Conservation (phyloP, 257 asterid genomes). For the Plantago elongata region DNA sequence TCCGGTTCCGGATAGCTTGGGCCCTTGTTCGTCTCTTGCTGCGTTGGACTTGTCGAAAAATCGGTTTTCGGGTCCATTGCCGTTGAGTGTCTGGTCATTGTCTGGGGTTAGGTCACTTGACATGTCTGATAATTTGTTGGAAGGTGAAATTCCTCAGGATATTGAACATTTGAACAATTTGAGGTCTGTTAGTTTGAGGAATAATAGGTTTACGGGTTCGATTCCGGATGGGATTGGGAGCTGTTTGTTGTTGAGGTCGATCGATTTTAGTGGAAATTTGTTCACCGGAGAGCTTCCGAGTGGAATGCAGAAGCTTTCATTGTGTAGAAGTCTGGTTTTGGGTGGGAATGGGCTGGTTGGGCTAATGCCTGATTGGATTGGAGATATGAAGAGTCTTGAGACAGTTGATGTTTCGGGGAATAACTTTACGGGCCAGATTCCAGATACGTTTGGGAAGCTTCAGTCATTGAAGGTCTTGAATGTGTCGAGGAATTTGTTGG, state of each 20-base stretch:
- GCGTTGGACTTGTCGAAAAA: slow-evolving; percentile 67
- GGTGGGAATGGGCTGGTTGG: slow-evolving; percentile 45
- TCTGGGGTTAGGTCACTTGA: slow-evolving; percentile 68
- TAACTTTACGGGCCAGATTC: slow-evolving; percentile 51
- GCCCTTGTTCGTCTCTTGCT: slow-evolving; percentile 67
- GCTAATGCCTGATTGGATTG: slow-evolving; percentile 67
- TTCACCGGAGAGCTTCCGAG: slow-evolving; percentile 60
- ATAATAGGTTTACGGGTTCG: slow-evolving; percentile 50
- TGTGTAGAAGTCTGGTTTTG: slow-evolving; percentile 46
- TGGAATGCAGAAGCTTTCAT: slow-evolving; percentile 63
- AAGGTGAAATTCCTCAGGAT: slow-evolving; percentile 57
- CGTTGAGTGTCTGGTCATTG: slow-evolving; percentile 67
- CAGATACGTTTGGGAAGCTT: slow-evolving; percentile 54
- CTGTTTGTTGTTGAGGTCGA: slow-evolving; percentile 51
- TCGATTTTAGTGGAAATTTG: slow-evolving; percentile 62
- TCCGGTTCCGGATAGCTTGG: slow-evolving; percentile 63
- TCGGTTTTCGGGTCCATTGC: slow-evolving; percentile 68
- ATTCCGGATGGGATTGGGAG: slow-evolving; percentile 67
- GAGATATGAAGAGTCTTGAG: slow-evolving; percentile 66
- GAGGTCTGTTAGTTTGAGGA: slow-evolving; percentile 50
- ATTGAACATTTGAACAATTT: slow-evolving; percentile 51
- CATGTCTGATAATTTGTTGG: slow-evolving; percentile 63
- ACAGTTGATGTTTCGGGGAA: slow-evolving; percentile 64
- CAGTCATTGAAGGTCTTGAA: slow-evolving; percentile 56
- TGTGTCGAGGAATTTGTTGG: slow-evolving; percentile 47